A percentile compares a stretch with the other conserved stretches of the same genome.
phyloP scores from a whole-genome alignment of 2,329 filamentous ascomycete species.

The Cordyceps cateniannulata region DNA sequence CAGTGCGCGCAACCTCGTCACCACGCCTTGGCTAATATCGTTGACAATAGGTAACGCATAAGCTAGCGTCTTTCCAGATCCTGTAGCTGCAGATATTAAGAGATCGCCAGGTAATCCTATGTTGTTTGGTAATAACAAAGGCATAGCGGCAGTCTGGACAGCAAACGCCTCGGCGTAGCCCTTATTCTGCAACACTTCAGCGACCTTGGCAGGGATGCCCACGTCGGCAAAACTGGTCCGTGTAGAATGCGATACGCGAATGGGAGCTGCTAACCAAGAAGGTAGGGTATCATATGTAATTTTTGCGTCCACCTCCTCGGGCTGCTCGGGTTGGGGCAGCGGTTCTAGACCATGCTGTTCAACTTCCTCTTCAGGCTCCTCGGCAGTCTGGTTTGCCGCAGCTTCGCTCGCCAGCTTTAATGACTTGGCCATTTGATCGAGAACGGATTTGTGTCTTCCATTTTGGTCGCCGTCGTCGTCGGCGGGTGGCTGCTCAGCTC shows the following conservation, averaged over 20 bases:
- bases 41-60: constrained; percentile 84
- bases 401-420: constrained; percentile 41
- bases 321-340: constrained; percentile 68
- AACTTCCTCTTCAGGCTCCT: constrained; percentile 25
- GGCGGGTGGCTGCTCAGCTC: constrained; percentile 18
- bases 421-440: constrained; percentile 51
- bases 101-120: constrained; percentile 65
- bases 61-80: constrained; percentile 90
- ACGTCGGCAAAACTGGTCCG: constrained; percentile 56
- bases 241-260: constrained; percentile 57
- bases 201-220: constrained; percentile 53
- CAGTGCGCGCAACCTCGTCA: constrained; percentile 67
- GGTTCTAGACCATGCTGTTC: constrained; percentile 69
- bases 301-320: constrained; percentile 48
- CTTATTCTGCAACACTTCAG: constrained; percentile 59
- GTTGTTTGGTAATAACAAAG: constrained; percentile 64
- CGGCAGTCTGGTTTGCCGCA: constrained; percentile 25
- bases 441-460: constrained; percentile 41
- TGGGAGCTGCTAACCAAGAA: constrained; percentile 70
- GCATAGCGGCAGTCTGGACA: constrained; percentile 53
- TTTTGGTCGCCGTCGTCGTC: constrained; percentile 24
- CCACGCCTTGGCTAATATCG: constrained; percentile 57
- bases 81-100: constrained; percentile 86
- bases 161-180: constrained; percentile 35
- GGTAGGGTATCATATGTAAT: constrained; percentile 75